Evolutionary conservation across 495 filamentous ascomycete genomes (phyloP).

Genomic region (Mycothermus thermophilus): DNA sequence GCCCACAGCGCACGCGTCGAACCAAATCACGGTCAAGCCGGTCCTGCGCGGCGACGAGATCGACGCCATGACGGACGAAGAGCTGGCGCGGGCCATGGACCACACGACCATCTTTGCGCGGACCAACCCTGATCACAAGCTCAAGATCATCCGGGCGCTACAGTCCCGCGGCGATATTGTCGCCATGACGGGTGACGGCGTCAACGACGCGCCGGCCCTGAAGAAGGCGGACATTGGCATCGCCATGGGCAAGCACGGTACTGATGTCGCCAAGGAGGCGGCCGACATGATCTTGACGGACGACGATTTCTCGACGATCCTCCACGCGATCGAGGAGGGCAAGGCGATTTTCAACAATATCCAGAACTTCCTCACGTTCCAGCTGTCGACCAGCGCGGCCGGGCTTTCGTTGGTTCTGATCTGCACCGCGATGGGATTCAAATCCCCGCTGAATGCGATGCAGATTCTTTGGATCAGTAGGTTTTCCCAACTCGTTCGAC

Average conservation of each 20-base stretch:
- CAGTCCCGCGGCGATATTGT: slow-evolving; percentile 92
- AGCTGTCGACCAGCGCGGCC: slow-evolving; percentile 92
- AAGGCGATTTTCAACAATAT: slow-evolving; percentile 99
- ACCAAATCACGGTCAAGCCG: slow-evolving; percentile 41
- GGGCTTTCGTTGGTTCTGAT: slow-evolving; percentile 81
- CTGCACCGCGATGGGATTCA: slow-evolving; percentile 82
- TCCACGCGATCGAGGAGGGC: slow-evolving; percentile 93
- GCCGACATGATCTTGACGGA: slow-evolving; percentile 99
- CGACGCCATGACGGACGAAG: slow-evolving; percentile 73
- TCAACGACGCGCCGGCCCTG: slow-evolving; percentile 91
- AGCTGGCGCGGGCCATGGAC: slow-evolving; percentile 68
- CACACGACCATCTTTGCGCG: slow-evolving; percentile 89
- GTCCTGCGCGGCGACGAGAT: slow-evolving; percentile 83
- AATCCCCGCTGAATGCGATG: slow-evolving; percentile 94
- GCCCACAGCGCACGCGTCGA: slow-evolving; percentile 29
- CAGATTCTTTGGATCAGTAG: slow-evolving; percentile 99
- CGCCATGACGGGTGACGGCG: slow-evolving; percentile 96
- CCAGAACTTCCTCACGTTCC: slow-evolving; percentile 97
- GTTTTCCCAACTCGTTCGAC: too few relatives aligned
- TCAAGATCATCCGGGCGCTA: slow-evolving; percentile 87
- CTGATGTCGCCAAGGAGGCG: slow-evolving; percentile 96
- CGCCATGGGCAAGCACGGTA: slow-evolving; percentile 88
- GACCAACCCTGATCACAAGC: slow-evolving; percentile 92
- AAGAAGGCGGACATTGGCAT: slow-evolving; percentile 98
- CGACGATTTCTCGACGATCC: slow-evolving; percentile 94